A percentile compares a stretch with the other conserved stretches of the same genome.
These are phyloP conservation scores for Suhomyces maxii DNA, from an alignment of 1,139 yeast genomes.

Conservation along the genomic window DNA sequence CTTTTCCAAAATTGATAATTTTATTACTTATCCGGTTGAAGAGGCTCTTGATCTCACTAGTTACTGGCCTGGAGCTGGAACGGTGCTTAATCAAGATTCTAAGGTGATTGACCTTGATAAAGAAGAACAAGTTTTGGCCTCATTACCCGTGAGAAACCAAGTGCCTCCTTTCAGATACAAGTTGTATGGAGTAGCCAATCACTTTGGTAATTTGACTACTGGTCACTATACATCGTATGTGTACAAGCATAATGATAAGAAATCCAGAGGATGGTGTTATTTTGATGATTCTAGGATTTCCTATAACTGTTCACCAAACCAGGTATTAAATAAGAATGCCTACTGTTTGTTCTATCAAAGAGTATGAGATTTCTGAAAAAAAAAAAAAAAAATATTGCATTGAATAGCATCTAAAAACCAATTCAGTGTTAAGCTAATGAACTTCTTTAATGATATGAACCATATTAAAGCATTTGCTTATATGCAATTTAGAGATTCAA, in stretches of 20 bases:
- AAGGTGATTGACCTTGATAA: constrained; percentile 20
- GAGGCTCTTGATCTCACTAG: constrained; percentile 63
- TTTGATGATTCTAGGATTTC: constrained; percentile 72
- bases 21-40: constrained; percentile 60
- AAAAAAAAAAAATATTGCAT: too few species aligned
- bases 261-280: constrained; percentile 62
- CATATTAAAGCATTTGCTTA: too few species aligned
- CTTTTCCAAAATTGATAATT: constrained; percentile 61
- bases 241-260: constrained; percentile 46
- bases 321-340: constrained; percentile 63
- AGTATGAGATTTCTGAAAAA: constrained; percentile 18
- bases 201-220: constrained; percentile 74
- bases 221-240: constrained; percentile 94
- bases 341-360: constrained; percentile 71
- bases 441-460: too few species aligned
- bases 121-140: constrained; percentile 45
- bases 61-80: constrained; percentile 70
- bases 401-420: too few species aligned
- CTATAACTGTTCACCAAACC: constrained; percentile 37
- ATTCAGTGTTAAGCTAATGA: too few species aligned
- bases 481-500: too few species aligned
- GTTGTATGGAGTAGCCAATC: constrained; percentile 86
- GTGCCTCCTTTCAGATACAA: constrained; percentile 76
- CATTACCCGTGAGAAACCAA: constrained; percentile 73
- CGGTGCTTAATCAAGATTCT: constrained; percentile 22